Evolutionary conservation across 768 basidiomycete genomes (phyloP), one percentile per base, ranked within the genome.

Genomic region (Auricularia cornea): DNA sequence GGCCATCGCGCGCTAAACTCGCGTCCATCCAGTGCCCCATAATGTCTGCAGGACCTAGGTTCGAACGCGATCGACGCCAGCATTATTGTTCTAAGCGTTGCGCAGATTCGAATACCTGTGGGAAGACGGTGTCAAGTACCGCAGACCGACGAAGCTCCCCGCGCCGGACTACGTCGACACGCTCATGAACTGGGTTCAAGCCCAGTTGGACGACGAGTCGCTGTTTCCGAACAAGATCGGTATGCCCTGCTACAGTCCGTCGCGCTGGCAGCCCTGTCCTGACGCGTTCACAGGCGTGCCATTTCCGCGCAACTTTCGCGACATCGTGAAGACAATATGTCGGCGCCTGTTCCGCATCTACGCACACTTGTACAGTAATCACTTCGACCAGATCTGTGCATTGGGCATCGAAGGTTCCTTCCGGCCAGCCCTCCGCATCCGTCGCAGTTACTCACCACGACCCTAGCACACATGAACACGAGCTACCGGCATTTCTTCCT

Each of bases 301-400:
- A 1, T 98, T 98, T 74, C 91, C 94, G 1, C 85, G 83, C 71
- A 92, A 85, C 71, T 98, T 97, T 76, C 85, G 87, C 31, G 89
- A 92, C 20, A 95, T 92, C 0, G 89, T 97, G 65, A 88, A 93
- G 71, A 93, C 92, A 11, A 94, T 99, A 64, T 84, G 93, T 63
- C 84, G 97, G 54, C 84, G 97, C 30, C 75, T 99, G 62, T 99
- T 99, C 82, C 84, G 97, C 20, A 91, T 99, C 48, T 99, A 99
- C 73, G 97, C 94, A 23, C 97, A 99, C 73, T 87, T 98, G 71
- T 99, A 99, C 79, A 96, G 94, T 80, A 96, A 94, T 68, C 97
- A 99, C 75, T 98, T 99, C 74, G 97, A 98, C 70, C 96, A 98
- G 70, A 92, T 98, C 64, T 98, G 96, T 73, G 97, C 97, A 16